A percentile compares a stretch with the other conserved stretches of the same genome.
phyloP scores from a whole-genome alignment of 2,329 filamentous ascomycete species.

The Emericellopsis atlantica region DNA sequence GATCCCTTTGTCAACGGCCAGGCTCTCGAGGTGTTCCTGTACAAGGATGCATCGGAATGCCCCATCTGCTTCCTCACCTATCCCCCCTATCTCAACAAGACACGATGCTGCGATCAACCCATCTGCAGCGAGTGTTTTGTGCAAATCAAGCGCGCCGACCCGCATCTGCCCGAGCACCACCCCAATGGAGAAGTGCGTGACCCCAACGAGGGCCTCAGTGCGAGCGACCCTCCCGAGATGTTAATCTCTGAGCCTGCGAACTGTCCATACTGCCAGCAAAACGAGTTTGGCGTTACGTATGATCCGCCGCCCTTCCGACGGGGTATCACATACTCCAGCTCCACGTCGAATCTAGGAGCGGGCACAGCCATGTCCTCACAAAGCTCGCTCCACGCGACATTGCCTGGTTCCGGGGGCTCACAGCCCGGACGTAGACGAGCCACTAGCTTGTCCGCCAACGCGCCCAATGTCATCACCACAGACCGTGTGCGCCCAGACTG shows the following conservation, averaged over 20 bases:
- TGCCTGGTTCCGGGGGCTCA: slow-evolving; percentile 22
- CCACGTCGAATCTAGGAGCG: slow-evolving; percentile 21
- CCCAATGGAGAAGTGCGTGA: slow-evolving; percentile 29
- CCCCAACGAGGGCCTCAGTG: slow-evolving; percentile 20
- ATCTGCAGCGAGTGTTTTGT: slow-evolving; percentile 99
- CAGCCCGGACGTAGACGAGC: slow-evolving; percentile 30
- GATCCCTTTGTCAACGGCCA: slow-evolving; percentile 93
- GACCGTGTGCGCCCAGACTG: slow-evolving; percentile 90
- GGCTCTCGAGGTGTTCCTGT: slow-evolving; percentile 80
- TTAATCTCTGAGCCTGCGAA: slow-evolving; percentile 83
- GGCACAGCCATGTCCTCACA: slow-evolving; percentile 73
- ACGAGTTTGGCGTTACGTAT: slow-evolving; percentile 95
- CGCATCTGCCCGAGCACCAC: slow-evolving; percentile 73
- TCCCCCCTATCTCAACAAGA: slow-evolving; percentile 86
- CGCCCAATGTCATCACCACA: slow-evolving; percentile 79
- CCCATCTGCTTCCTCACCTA: slow-evolving; percentile 97
- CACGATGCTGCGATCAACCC: slow-evolving; percentile 85
- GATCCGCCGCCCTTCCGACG: slow-evolving; percentile 78
- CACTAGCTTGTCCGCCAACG: slow-evolving; percentile 64
- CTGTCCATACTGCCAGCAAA: slow-evolving; percentile 90
- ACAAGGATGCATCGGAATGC: slow-evolving; percentile 83
- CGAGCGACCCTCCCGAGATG: slow-evolving; percentile 44
- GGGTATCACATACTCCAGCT: slow-evolving; percentile 58
- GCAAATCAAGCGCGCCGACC: slow-evolving; percentile 91
- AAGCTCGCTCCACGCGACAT: slow-evolving; percentile 58